Evolutionary conservation across 768 basidiomycete genomes (phyloP), one percentile per base, ranked within the genome.

Genomic region (Suillus fuscotomentosus): DNA sequence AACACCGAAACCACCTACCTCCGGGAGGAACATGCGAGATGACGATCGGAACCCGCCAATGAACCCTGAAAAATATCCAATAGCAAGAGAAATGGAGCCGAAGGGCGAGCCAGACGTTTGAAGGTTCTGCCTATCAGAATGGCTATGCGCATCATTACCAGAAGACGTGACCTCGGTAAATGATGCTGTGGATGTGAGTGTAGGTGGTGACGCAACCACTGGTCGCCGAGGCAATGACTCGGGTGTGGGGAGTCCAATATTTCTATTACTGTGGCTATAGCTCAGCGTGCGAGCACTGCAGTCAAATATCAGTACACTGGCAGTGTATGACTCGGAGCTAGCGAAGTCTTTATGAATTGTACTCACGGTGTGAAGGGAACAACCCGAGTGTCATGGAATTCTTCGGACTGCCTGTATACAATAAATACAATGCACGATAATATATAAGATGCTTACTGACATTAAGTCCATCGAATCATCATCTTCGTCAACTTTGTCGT

Each of bases 191-290:
- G 61, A 8, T 14, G 8, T 2, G 10, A 1, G 36, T 10, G 36
- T 8, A 10, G 10, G 36, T 36, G 31, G 11, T 54, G 27, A n/a
- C 10, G 9, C 11, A 31, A 22, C 31, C 56, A 41, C 17, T 22
- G 15, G n/a, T n/a, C 38, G 34, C 24, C 38, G 54, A 60, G 61
- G 61, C 8, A 62, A 11, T 54, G 61, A 62, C 55, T 62, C 61
- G 5, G 61, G 61, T 10, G 61, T 62, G 15, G 38, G 55, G n/a
- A 61, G 53, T 2, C 60, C 47, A 3, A 61, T 60, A 15, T 59
- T 10, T 31, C 24, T 17, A 11, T 59, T 4, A 42, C 24, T 31
- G 27, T 15, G 24, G 24, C 39, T 41, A 60, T 39, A 24, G 10
- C 17, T 56, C n/a, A 27, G 50, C 24, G 61, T 17, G 54, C 51